These are phyloP conservation scores for Nakaseomyces sp. DNA, from an alignment of 1,139 yeast genomes.

Conservation along the genomic window DNA sequence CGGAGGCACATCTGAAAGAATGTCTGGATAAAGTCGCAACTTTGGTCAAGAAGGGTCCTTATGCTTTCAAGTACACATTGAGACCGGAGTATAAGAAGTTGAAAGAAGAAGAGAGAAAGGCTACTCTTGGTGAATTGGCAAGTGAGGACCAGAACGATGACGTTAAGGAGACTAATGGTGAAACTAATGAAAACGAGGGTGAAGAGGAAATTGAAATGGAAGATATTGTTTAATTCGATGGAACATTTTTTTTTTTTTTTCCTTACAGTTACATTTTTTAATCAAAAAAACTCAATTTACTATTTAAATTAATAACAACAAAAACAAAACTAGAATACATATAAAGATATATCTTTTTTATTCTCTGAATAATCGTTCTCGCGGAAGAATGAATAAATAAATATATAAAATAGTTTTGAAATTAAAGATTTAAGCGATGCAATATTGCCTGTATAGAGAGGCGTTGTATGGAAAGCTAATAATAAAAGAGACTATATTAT, in stretches of 20 bases:
- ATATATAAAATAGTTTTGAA: no score
- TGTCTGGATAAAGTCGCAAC: slow-evolving; percentile 84
- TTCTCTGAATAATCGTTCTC: neutral
- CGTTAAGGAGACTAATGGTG: slow-evolving; percentile 14
- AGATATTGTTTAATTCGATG: slow-evolving; percentile 28
- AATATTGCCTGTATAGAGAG: no score
- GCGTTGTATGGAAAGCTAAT: no score
- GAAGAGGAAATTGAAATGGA: slow-evolving; percentile 39
- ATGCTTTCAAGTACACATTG: slow-evolving; percentile 81
- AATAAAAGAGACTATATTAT: no score
- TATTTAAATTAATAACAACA: neutral
- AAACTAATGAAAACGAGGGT: slow-evolving; percentile 27
- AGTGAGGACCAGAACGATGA: slow-evolving; percentile 25
- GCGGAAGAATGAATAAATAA: no score
- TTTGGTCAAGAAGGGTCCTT: slow-evolving; percentile 89
- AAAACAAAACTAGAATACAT: neutral
- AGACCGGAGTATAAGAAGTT: slow-evolving; percentile 83
- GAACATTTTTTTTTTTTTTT: neutral
- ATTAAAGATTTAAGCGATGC: neutral
- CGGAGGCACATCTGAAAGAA: slow-evolving; percentile 87
- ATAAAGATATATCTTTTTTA: neutral
- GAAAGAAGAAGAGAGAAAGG: slow-evolving; percentile 70
- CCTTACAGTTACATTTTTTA: no score
- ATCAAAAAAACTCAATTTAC: no score
- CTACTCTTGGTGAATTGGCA: slow-evolving; percentile 49